Evolutionary conservation across 2,329 filamentous ascomycete species (phyloP), one percentile per base, ranked within the genome.

Genomic region (Neofusicoccum sp.): DNA sequence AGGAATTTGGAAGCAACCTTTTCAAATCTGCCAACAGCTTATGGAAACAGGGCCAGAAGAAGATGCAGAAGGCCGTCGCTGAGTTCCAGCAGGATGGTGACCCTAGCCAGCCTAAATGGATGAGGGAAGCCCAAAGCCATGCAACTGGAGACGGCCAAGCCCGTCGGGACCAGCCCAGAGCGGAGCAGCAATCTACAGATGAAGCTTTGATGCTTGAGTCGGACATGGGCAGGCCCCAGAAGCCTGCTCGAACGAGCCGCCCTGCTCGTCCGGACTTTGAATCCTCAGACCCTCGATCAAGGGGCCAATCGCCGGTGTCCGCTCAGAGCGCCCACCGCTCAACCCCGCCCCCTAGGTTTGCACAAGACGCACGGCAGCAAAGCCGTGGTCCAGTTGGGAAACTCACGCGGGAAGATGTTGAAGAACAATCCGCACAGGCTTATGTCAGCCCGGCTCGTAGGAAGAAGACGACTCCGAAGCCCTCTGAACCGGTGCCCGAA

Each of bases 11-110:
- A 0, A 91, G 80, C 45, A 96, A 84, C 63, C 76, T 99, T 11
- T 87, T 98, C 74, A 99, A 99, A 73, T 95, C 93, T 2, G 95
- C 95, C 1, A 96, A 96, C 66, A 93, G 91, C 0, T 78, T 98
- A 0, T 99, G 95, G 95, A 99, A 96, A 72, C 90, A 89, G 3
- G 88, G 93, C 0, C 91, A 93, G 70, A 99, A 96, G 76, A 93
- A 91, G 72, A 85, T 98, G 61, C 91, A 96, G 69, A 91, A 95
- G 74, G 93, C 91, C 4, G 90, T 98, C 34, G 87, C 92, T 7
- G 95, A 99, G 14, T 89, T 98, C 62, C 85, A 86, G 67, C 77
- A 81, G 58, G 88, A 87, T n/a, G 80, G 81, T 28, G 92, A 96
- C 69, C 82, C 89, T 2, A 90, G 74, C 69, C 90, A 96, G 71